phyloP scores from a whole-genome alignment of 306 rosid genomes.

The Corylus americana region DNA sequence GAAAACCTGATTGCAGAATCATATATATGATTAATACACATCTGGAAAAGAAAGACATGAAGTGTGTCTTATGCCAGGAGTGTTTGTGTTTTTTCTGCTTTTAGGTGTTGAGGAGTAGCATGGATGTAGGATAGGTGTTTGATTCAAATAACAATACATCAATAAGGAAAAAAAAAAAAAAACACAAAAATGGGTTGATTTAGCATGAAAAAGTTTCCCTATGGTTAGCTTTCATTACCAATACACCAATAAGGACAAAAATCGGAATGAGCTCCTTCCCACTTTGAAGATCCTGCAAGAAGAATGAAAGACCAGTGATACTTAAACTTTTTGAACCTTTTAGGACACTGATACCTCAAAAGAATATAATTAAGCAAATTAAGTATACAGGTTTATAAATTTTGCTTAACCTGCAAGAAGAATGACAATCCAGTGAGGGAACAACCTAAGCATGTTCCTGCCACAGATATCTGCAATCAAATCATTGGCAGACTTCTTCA shows the following conservation, averaged over 20 bases:
- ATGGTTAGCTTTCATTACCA: constrained; percentile 17
- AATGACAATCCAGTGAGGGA: constrained; percentile 23
- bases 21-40: background rate
- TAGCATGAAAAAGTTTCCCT: too few relatives aligned
- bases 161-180: too few relatives aligned
- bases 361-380: background rate
- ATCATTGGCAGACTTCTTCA: background rate
- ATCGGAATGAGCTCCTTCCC: constrained; percentile 2
- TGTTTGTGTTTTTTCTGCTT: background rate
- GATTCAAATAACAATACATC: too few relatives aligned
- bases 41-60: background rate
- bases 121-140: background rate
- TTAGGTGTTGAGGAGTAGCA: background rate
- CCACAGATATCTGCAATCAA: constrained; percentile 19
- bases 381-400: background rate
- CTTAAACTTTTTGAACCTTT: too few relatives aligned
- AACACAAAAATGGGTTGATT: too few relatives aligned
- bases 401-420: constrained; percentile 20
- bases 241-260: constrained; percentile 18
- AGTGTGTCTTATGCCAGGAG: background rate
- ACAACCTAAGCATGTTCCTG: constrained; percentile 20
- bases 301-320: background rate
- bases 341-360: too few relatives aligned
- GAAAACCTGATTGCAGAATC: background rate
- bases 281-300: constrained; percentile 13